Base-by-base conservation (phyloP, 768 basidiomycete genomes). In the Russula abietina region DNA sequence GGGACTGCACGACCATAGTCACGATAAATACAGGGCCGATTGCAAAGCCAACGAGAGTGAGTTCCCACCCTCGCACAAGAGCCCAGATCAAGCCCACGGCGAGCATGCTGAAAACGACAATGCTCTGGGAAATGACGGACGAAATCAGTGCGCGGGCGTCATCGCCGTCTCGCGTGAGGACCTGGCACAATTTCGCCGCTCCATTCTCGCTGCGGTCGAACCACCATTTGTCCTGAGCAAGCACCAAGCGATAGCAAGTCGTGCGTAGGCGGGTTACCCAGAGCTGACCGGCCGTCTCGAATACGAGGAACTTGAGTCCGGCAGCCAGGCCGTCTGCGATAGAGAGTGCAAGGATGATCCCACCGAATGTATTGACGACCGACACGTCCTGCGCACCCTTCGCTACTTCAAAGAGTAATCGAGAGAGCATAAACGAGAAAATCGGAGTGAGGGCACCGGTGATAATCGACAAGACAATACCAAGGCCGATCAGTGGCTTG, bases 351-450 rank as follows among this genome's bases (percentile, higher is more conserved):
- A 98, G 83, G 1, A 88, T 80, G 67, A 96, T 78, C 7, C 80
- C 84, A 59, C 88, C 89, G 69, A 84, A 91, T 7, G 76, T 75
- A 74, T 90, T 86, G 75, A 92, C 88, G 28, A 76, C 71, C 12
- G 75, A 70, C 1, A 81, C 69, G 62, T 92, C 79, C 26, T 85
- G 77, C 1, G 87, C 91, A 56, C 87, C 85, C 68, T 78, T 80
- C 41, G 88, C 87, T 16, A 91, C 85, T 65, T 89, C 81, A 71
- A 83, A 88, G 59, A 96, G 80, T 16, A 98, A 81, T 9, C 80
- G 81, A 10, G 93, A 90, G 69, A 97, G 85, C 66, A 94, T 81
- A 78, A 81, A 92, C 1, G 96, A 94, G 80, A 98, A 99, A 50
- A 98, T 62, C 3, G 97, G 96, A 0, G 93, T 97, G 78, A 89